phyloP scores from a whole-genome alignment of 2,329 filamentous ascomycete genomes.

The Fusarium sublunatum region DNA sequence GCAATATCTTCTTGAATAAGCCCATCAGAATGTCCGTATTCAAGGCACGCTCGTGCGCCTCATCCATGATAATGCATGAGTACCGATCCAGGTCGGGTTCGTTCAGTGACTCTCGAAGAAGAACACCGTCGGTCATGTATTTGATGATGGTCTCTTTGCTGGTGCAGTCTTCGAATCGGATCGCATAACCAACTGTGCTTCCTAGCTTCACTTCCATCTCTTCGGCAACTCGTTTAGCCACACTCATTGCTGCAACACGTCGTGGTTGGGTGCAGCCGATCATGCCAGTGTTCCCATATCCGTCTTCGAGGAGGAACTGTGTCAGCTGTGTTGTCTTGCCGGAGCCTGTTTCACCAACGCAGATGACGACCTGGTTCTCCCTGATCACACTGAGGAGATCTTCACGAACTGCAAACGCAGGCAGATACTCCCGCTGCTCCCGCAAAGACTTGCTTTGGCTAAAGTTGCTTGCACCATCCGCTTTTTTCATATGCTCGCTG shows the following conservation, averaged over 20 bases:
- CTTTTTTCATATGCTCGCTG: slow-evolving; percentile 87
- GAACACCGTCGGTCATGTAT: slow-evolving; percentile 98
- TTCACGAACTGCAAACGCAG: slow-evolving; percentile 95
- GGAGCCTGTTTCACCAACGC: slow-evolving; percentile 96
- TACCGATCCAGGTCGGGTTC: slow-evolving; percentile 95
- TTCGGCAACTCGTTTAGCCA: slow-evolving; percentile 96
- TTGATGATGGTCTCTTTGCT: slow-evolving; percentile 96
- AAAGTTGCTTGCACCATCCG: slow-evolving; percentile 87
- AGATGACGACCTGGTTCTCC: slow-evolving; percentile 97
- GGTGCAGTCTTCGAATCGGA: slow-evolving; percentile 98
- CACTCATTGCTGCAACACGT: slow-evolving; percentile 98
- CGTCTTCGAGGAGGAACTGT: slow-evolving; percentile 95
- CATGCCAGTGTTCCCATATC: slow-evolving; percentile 86
- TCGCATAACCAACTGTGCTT: slow-evolving; percentile 91
- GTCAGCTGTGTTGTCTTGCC: slow-evolving; percentile 98
- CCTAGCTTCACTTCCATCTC: slow-evolving; percentile 97
- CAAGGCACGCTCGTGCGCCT: slow-evolving; percentile 94
- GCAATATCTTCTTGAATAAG: slow-evolving; percentile 95
- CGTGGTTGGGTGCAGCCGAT: slow-evolving; percentile 97
- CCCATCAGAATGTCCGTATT: slow-evolving; percentile 99
- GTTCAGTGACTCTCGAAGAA: slow-evolving; percentile 91
- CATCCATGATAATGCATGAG: slow-evolving; percentile 99
- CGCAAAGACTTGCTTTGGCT: slow-evolving; percentile 90
- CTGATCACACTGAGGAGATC: slow-evolving; percentile 91
- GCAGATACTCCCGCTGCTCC: slow-evolving; percentile 92